These are phyloP conservation scores for Sporothrix pallida DNA, from an alignment of 2,329 filamentous ascomycete genomes.

Conservation along the genomic window DNA sequence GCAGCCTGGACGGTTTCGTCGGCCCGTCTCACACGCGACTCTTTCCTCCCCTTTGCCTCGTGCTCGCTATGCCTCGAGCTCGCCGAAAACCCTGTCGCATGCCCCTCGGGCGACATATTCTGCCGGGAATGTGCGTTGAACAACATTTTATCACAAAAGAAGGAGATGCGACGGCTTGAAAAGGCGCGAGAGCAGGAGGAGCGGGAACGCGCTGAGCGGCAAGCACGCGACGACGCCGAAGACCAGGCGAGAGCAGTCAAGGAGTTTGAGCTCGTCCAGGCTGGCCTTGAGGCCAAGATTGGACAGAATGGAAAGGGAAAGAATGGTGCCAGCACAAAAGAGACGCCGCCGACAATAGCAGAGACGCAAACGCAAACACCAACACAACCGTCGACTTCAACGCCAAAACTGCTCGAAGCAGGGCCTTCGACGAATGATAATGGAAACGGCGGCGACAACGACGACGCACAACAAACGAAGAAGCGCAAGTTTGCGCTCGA, in stretches of 20 bases:
- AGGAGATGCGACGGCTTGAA: slow-evolving; percentile 85
- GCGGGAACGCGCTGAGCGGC: slow-evolving; percentile 66
- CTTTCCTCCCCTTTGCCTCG: slow-evolving; percentile 87
- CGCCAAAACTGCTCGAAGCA: neutral
- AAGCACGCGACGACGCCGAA: slow-evolving; percentile 68
- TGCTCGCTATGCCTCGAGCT: slow-evolving; percentile 86
- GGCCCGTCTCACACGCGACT: slow-evolving; percentile 86
- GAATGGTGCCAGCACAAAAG: slow-evolving; percentile 36
- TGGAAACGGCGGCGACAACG: slow-evolving; percentile 39
- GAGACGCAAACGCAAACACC: neutral
- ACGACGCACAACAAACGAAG: slow-evolving; percentile 46
- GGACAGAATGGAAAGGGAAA: slow-evolving; percentile 32
- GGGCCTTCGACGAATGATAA: neutral
- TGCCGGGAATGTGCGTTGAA: slow-evolving; percentile 91
- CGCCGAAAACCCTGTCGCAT: slow-evolving; percentile 82
- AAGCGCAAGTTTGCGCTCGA: slow-evolving; percentile 83
- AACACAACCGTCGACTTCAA: slow-evolving; percentile 44
- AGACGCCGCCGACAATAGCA: slow-evolving; percentile 17
- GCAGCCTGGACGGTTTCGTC: slow-evolving; percentile 80
- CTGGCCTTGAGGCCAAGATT: slow-evolving; percentile 58
- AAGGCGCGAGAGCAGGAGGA: slow-evolving; percentile 66
- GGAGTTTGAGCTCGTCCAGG: slow-evolving; percentile 86
- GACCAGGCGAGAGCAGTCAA: slow-evolving; percentile 71
- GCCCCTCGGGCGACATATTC: slow-evolving; percentile 85
- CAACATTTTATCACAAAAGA: slow-evolving; percentile 88